Conservation (phyloP, 257 asterid genomes). For the Solanum sparsipilum region DNA sequence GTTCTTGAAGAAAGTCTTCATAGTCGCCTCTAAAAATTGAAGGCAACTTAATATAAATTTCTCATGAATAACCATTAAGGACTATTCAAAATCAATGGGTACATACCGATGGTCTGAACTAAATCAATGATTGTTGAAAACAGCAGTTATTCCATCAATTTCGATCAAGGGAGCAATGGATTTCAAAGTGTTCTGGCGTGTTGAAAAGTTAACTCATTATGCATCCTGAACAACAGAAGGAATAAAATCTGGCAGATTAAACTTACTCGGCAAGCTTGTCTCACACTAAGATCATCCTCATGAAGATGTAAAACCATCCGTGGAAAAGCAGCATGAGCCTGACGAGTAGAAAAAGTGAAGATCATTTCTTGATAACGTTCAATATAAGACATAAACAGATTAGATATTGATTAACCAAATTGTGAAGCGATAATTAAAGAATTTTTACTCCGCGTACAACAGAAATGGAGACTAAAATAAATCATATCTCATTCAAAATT, state of each 20-base stretch:
- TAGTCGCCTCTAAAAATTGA: slow-evolving; percentile 63
- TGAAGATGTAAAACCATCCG: slow-evolving; percentile 85
- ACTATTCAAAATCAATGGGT: background rate
- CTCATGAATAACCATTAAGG: background rate
- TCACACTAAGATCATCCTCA: slow-evolving; percentile 80
- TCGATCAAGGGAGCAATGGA: slow-evolving; percentile 64
- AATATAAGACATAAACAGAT: background rate
- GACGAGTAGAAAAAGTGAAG: background rate
- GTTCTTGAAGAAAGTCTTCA: slow-evolving; percentile 78
- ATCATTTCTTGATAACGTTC: background rate
- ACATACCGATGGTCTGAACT: slow-evolving; percentile 77
- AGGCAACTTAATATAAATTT: background rate
- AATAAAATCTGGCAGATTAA: slow-evolving; percentile 1
- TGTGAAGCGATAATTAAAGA: background rate
- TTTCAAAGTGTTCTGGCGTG: slow-evolving; percentile 59
- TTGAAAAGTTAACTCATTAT: background rate
- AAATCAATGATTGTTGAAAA: slow-evolving; percentile 62
- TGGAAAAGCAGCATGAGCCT: slow-evolving; percentile 78
- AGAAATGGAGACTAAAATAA: background rate
- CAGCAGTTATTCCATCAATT: slow-evolving; percentile 53
- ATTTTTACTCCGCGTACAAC: background rate
- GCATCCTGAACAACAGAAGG: slow-evolving; percentile 6
- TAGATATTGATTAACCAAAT: background rate
- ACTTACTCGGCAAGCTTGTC: slow-evolving; percentile 91
- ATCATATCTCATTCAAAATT: background rate